Evolutionary conservation across 495 filamentous ascomycete genomes (phyloP), one percentile per base, ranked within the genome.

Genomic region (Trypethelium eluteriae): DNA sequence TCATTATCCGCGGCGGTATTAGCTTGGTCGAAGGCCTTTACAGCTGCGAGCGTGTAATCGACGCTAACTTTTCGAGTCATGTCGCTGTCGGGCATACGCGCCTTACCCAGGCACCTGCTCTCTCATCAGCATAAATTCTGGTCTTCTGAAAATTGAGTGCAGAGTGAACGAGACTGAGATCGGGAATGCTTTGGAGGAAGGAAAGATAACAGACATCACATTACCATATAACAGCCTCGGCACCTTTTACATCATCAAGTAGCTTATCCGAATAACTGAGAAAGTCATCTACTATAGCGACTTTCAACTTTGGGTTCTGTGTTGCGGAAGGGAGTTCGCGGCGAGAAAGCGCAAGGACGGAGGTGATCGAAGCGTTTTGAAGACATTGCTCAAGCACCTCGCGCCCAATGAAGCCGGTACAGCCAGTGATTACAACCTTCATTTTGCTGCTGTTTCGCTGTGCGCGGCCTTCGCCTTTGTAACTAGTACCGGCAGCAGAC

Each of bases 201-300:
- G 49, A 53, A 5, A 53, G 5, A 5, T 5, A 5, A 53, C 14
- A 53, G 2, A 5, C 49, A 62, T 38, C 32, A 70, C 69, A 12
- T 67, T 66, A 81, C 82, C 83, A 85, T 36, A 85, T 76, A 70
- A 83, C 85, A 16, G 76, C 81, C 41, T 82, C 76, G 1, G 80
- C 82, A 44, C 79, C 82, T n/a, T 70, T 64, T 2, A 85, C 69
- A n/a, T 78, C 71, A 18, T 74, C 61, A 14, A 80, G 57, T 11
- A 82, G 67, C 2, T 74, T 69, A 0, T 73, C 73, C 0, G 81
- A 70, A 64, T 81, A 83, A 1, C 62, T 64, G 0, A 74, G 72
- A 66, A 83, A 85, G 66, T 85, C 80, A 10, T 76, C 67, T 25
- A 83, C 74, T 1, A 79, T 44, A 12, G 82, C 70, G 3, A 79